Evolutionary conservation across 345 rosid genomes (phyloP).

Genomic region (Raphanus sativus): DNA sequence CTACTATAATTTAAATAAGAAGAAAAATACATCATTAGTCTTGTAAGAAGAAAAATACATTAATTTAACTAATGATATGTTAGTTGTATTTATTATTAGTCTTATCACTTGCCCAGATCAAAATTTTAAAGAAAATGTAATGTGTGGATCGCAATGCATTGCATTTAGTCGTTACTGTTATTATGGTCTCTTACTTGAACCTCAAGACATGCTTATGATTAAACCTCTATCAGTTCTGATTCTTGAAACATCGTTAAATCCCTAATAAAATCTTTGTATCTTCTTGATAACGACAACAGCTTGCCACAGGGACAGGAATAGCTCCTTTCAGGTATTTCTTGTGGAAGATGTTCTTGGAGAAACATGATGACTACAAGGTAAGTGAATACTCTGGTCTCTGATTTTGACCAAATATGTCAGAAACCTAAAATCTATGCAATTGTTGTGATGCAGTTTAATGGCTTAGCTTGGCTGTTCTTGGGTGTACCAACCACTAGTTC

Average conservation of each 20-base stretch:
- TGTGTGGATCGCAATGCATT: background rate
- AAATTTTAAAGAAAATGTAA: background rate
- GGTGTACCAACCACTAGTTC: constrained; percentile 87
- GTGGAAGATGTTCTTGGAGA: constrained; percentile 96
- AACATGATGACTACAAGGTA: constrained; percentile 79
- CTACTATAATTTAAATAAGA: too few relatives aligned
- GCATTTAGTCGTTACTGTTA: constrained; percentile 43
- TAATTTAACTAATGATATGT: background rate
- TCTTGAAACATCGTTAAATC: background rate
- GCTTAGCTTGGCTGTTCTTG: constrained; percentile 91
- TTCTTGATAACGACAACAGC: constrained; percentile 46
- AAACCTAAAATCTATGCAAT: constrained; percentile 4
- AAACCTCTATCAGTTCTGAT: background rate
- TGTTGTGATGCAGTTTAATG: constrained; percentile 54
- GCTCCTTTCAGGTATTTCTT: constrained; percentile 87
- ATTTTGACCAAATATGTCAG: background rate
- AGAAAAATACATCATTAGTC: background rate
- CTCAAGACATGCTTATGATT: background rate
- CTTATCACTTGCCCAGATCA: background rate
- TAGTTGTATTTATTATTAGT: background rate
- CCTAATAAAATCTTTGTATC: background rate
- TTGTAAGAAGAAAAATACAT: too few relatives aligned
- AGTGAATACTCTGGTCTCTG: background rate
- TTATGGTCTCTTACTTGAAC: constrained; percentile 53
- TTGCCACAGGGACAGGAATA: constrained; percentile 86